Base-by-base conservation (phyloP, 1,284 basidiomycete species). In the Ganoderma meredithae region DNA sequence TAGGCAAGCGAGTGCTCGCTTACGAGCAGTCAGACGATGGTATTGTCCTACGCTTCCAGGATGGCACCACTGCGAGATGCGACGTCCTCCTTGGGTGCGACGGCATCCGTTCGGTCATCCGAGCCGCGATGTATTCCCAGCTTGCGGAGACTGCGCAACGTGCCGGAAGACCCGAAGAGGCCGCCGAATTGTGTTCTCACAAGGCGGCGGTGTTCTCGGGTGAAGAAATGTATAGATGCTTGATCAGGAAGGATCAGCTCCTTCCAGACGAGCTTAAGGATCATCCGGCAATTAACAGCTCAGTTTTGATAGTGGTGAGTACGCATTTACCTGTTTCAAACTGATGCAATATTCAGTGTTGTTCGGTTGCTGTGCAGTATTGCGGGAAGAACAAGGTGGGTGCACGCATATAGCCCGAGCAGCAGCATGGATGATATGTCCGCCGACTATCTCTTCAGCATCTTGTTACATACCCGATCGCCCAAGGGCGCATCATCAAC, bases 21-120 rank as follows among this genome's bases (percentile, higher is more conserved):
- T 88, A 86, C 73, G 75, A 71, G 0, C 83, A 85, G 72, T 75
- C 75, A 15, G 17, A 49, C 22, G 62, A 27, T 49, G 9, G 64
- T 9, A 80, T 86, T 65, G 78, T 79, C 49, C 75, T 88, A 63
- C 69, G 78, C 52, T 88, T 88, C 73, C 81, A 83, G 70, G 85
- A 88, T 72, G 85, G 83, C 53, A 80, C 82, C 55, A 79, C 76
- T 19, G 78, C 81, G 9, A 78, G 76, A 43, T 86, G 84, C 71
- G 85, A 88, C 74, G 75, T 86, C 22, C 81, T 88, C 60, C 76
- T 86, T 64, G 85, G 85, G 15, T 82, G 83, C 66, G 86, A 87
- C 73, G 85, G 85, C 3, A 72, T 86, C 66, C 84, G 83, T 74
- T 86, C 84, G 71, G 80, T 75, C 41, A 77, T 80, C 8, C 76